Conservation (phyloP, 768 basidiomycete genomes). For the Boletus subparvulus region DNA sequence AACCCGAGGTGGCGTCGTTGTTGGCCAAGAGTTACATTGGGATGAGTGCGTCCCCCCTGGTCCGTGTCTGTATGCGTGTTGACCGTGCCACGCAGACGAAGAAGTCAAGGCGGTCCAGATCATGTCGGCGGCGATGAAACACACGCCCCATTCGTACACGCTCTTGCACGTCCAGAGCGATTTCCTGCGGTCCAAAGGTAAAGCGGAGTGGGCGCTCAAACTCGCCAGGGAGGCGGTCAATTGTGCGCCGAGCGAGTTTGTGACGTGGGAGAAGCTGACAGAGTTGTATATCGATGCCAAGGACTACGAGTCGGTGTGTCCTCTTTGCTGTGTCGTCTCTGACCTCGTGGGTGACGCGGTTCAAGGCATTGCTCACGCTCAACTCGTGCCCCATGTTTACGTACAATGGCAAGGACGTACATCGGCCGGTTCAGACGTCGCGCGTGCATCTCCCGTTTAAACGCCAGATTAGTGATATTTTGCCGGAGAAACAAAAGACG, state of each 20-base stretch:
- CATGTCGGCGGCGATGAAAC: conserved; percentile 77
- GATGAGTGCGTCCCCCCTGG: conserved; percentile 71
- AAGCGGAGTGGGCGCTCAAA: conserved; percentile 85
- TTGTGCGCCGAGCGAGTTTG: conserved; percentile 97
- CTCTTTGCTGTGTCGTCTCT: background rate
- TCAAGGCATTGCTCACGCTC: conserved; percentile 78
- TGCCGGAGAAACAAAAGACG: conserved; percentile 79
- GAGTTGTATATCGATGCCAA: conserved; percentile 91
- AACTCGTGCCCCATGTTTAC: conserved; percentile 99
- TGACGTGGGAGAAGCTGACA: conserved; percentile 98
- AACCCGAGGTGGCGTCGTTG: conserved; percentile 87
- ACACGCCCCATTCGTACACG: conserved; percentile 90
- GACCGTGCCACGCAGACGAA: conserved; percentile 60
- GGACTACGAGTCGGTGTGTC: conserved; percentile 68
- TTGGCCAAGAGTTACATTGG: conserved; percentile 91
- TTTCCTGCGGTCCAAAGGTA: conserved; percentile 84
- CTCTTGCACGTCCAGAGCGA: conserved; percentile 94
- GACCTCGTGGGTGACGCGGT: background rate
- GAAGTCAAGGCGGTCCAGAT: conserved; percentile 98
- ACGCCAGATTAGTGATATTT: conserved; percentile 81
- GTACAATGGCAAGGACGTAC: conserved; percentile 93
- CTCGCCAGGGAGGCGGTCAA: conserved; percentile 95
- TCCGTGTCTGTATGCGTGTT: background rate
- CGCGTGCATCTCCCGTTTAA: conserved; percentile 86
- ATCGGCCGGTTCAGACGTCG: conserved; percentile 77